Evolutionary conservation across 768 basidiomycete genomes (phyloP), one percentile per base, ranked within the genome.

Genomic region (Lactifluus hygrophoroides): DNA sequence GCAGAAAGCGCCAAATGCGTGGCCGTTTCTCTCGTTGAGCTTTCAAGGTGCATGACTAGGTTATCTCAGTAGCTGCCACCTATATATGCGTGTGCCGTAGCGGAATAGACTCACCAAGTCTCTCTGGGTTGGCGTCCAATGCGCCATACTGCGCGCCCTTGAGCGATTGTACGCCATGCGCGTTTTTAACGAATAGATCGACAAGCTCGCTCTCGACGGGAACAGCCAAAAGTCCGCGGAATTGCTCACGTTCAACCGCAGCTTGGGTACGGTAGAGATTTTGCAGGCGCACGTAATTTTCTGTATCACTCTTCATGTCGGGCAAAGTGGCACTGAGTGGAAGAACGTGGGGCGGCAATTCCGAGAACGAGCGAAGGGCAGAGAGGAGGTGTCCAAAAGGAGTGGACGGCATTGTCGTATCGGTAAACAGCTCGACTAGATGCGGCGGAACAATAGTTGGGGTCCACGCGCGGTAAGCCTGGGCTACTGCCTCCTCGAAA

Each of bases 221-320:
- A 3, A 74, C 72, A 1, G 67, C 79, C 68, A 90, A 80, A 0
- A 73, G 64, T 21, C 67, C 68, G 34, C 66, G 66, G 54, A 78
- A 68, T n/a, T 62, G 53, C 17, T 67, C 74, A 66, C 82, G 86
- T 68, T 94, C 90, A 51, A 80, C 78, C 35, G 82, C 81, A 2
- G 93, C 87, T 52, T 84, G 82, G 6, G 76, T 68, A 66, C 89
- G 90, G 75, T 94, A 99, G 57, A 98, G 69, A 42, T 77, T 84
- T 68, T 97, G 94, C 13, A 99, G 77, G 17, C 82, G 77, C 48
- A 96, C 85, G 68, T 97, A 98, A 54, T 79, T 78, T 21, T 74
- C 68, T 5, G 96, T 96, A 67, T 86, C 87, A 17, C 94, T 85
- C 68, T 94, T 94, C 91, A 99, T 97, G 72, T 99, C 95, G 0